Percentiles rank a stretch among this genome's conserved stretches.
These are phyloP conservation scores for Talaromyces sp. DNA, from an alignment of 2,329 filamentous ascomycete species.

Conservation along the genomic window DNA sequence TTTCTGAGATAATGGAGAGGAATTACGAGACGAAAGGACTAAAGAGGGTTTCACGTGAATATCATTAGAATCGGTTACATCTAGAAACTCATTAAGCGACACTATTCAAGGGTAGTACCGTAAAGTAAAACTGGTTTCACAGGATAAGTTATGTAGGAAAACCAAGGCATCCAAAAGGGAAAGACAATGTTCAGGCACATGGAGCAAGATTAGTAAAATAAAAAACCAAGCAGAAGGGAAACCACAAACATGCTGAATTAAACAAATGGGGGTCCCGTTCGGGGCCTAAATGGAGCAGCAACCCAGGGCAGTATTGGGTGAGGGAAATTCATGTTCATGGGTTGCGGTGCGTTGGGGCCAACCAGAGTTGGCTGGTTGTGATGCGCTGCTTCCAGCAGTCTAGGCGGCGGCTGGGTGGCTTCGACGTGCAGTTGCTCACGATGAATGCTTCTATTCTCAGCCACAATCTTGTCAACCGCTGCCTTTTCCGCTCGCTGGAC, in stretches of 20 bases:
- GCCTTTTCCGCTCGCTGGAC: constrained; percentile 23
- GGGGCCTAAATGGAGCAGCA: not conserved
- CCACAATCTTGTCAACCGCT: constrained; percentile 22
- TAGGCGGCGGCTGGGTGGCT: not conserved
- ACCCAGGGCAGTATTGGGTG: not conserved
- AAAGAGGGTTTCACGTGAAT: too few relatives aligned
- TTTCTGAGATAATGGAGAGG: too few relatives aligned
- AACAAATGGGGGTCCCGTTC: not conserved
- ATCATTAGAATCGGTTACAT: too few relatives aligned
- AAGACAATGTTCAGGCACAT: too few relatives aligned
- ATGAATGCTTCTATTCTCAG: constrained; percentile 13
- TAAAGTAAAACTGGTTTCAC: too few relatives aligned
- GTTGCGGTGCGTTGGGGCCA: not conserved
- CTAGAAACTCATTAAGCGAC: too few relatives aligned
- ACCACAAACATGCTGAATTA: not conserved
- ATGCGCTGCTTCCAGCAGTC: not conserved
- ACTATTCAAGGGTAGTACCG: too few relatives aligned
- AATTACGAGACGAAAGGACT: too few relatives aligned
- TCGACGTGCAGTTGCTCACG: constrained; percentile 1
- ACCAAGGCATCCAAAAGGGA: too few relatives aligned
- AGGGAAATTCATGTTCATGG: not conserved
- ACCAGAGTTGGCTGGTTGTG: not conserved
- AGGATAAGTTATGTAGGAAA: too few relatives aligned
- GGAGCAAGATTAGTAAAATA: too few relatives aligned
- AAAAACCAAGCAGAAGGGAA: not conserved